Conservation (phyloP, 257 asterid genomes). For the Plantago ovata region DNA sequence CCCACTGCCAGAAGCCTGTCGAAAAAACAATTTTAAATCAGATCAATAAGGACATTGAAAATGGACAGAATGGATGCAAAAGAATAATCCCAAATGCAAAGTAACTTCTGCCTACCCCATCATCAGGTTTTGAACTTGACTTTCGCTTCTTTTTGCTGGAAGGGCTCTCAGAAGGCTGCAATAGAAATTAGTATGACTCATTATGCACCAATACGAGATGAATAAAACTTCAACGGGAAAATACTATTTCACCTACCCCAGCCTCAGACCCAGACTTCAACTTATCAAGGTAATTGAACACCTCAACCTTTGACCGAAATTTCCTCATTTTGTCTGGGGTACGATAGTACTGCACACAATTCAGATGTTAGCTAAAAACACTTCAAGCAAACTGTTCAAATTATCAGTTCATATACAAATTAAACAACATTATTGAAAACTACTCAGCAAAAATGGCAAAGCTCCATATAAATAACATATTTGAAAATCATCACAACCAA, state of each 20-base stretch:
- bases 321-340: conserved; percentile 35
- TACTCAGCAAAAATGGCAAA: no score
- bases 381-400: background rate
- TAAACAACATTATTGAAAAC: background rate
- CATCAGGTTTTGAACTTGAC: conserved; percentile 26
- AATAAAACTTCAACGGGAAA: background rate
- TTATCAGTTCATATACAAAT: background rate
- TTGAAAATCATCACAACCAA: no score
- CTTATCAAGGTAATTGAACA: conserved; percentile 36
- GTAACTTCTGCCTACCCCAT: conserved; percentile 20
- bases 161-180: conserved; percentile 27
- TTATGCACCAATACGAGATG: no score
- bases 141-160: conserved; percentile 11
- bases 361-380: background rate
- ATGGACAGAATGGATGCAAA: no score
- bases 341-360: conserved; percentile 19
- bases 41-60: no score
- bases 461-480: no score
- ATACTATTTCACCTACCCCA: conserved; percentile 21
- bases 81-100: background rate
- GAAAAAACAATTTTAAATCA: no score
- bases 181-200: background rate
- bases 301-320: conserved; percentile 47
- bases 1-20: no score
- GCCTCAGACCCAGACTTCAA: conserved; percentile 26